phyloP scores from a whole-genome alignment of 2,329 filamentous ascomycete genomes.

The Endothia cerciana region DNA sequence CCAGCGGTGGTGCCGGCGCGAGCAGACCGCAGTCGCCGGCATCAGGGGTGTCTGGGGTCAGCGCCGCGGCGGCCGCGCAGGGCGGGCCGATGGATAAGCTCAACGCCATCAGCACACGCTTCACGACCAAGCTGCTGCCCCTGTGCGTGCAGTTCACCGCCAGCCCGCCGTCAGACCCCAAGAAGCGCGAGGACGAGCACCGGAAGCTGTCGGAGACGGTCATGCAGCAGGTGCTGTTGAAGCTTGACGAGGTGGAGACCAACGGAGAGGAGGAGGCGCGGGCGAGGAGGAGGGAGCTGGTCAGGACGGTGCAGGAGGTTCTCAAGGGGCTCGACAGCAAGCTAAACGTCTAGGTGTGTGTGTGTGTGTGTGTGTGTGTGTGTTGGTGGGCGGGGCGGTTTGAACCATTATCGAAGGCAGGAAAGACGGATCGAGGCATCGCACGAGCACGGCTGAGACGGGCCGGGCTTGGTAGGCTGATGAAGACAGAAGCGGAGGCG shows the following conservation, averaged over 20 bases:
- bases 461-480: neutral
- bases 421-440: neutral
- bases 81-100: conserved; percentile 63
- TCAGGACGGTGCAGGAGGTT: conserved; percentile 71
- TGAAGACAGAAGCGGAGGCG: neutral
- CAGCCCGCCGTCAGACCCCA: conserved; percentile 65
- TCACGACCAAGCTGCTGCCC: conserved; percentile 67
- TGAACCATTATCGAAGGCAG: neutral
- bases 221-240: conserved; percentile 75
- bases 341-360: neutral
- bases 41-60: conserved; percentile 34
- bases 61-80: conserved; percentile 38
- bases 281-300: conserved; percentile 69
- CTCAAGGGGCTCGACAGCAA: conserved; percentile 65
- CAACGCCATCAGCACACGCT: conserved; percentile 66
- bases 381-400: too few species aligned
- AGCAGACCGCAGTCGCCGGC: conserved; percentile 45
- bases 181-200: conserved; percentile 75
- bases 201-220: conserved; percentile 76
- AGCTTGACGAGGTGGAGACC: conserved; percentile 76
- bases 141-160: conserved; percentile 64
- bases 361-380: too few species aligned
- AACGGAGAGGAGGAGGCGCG: conserved; percentile 70
- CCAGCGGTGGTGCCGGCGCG: conserved; percentile 39
- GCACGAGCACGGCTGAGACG: neutral